phyloP scores from a whole-genome alignment of 2,329 filamentous ascomycete species.

The Fusarium sp. region DNA sequence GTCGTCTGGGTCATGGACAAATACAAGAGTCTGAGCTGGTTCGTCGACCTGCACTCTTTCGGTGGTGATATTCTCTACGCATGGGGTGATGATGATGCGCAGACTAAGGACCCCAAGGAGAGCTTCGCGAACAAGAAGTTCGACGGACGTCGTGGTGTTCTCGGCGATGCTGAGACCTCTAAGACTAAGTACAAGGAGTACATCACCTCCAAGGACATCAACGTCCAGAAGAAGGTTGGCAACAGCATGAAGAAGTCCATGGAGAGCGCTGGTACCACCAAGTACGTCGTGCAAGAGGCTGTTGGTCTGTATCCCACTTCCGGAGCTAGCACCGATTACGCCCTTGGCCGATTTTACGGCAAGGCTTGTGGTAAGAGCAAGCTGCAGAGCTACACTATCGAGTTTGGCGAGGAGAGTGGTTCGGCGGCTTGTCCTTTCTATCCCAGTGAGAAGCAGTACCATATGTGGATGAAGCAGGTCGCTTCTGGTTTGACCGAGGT shows the following conservation, averaged over 20 bases:
- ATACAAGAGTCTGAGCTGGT: constrained; percentile 62
- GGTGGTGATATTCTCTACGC: constrained; percentile 62
- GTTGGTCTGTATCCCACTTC: constrained; percentile 57
- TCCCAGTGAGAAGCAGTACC: constrained; percentile 54
- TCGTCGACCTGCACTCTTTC: constrained; percentile 67
- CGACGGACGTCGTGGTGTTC: constrained; percentile 59
- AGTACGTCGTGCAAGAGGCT: constrained; percentile 51
- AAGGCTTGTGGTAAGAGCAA: constrained; percentile 46
- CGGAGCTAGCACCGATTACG: constrained; percentile 58
- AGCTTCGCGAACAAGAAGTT: constrained; percentile 63
- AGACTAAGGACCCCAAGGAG: constrained; percentile 55
- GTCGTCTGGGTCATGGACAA: constrained; percentile 62
- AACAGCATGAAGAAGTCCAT: constrained; percentile 51
- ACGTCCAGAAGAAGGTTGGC: constrained; percentile 45
- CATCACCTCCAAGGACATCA: constrained; percentile 50
- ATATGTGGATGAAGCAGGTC: constrained; percentile 55
- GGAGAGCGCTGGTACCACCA: constrained; percentile 49
- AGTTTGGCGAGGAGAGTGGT: constrained; percentile 53
- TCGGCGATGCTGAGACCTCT: constrained; percentile 48
- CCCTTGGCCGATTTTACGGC: constrained; percentile 55
- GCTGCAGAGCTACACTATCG: constrained; percentile 55
- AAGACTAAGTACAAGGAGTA: constrained; percentile 56
- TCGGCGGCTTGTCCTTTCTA: constrained; percentile 54
- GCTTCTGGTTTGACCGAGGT: constrained; percentile 60
- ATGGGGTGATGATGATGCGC: constrained; percentile 66